These are phyloP conservation scores for Syncephalastrum monosporum DNA, from an alignment of 371 early-diverging fungal species.

Conservation along the genomic window DNA sequence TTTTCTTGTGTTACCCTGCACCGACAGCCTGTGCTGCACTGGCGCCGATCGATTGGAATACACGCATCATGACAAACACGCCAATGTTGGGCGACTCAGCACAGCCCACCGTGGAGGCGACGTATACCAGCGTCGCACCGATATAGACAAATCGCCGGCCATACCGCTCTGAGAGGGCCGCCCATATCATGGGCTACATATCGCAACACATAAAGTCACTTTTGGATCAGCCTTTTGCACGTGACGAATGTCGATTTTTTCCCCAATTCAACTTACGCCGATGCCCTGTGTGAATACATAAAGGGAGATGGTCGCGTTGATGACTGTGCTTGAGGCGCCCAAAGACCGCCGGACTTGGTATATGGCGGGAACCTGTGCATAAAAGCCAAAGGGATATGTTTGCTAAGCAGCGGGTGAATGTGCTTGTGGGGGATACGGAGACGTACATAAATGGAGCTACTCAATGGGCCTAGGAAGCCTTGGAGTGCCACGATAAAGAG, in stretches of 20 bases:
- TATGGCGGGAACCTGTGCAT: slow-evolving; percentile 41
- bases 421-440: neutral
- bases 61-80: slow-evolving; percentile 58
- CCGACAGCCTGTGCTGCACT: slow-evolving; percentile 74
- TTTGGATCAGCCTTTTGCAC: neutral
- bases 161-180: slow-evolving; percentile 63
- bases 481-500: slow-evolving; percentile 41
- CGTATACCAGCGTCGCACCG: slow-evolving; percentile 55
- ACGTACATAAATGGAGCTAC: slow-evolving; percentile 48
- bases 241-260: neutral
- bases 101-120: slow-evolving; percentile 62
- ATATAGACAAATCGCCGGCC: slow-evolving; percentile 68
- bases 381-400: neutral
- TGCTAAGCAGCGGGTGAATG: neutral
- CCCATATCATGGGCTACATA: slow-evolving; percentile 64
- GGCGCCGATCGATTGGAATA: slow-evolving; percentile 70
- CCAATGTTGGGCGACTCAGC: slow-evolving; percentile 55
- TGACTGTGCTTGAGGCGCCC: slow-evolving; percentile 28
- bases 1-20: slow-evolving; percentile 50
- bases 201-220: no score
- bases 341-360: slow-evolving; percentile 33
- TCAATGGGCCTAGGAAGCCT: slow-evolving; percentile 50
- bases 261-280: slow-evolving; percentile 22
- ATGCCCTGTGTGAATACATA: slow-evolving; percentile 45
- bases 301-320: slow-evolving; percentile 44